Conservation (phyloP, 192 early-diverging fungal species). For the Rhizoclosmatium sp. region DNA sequence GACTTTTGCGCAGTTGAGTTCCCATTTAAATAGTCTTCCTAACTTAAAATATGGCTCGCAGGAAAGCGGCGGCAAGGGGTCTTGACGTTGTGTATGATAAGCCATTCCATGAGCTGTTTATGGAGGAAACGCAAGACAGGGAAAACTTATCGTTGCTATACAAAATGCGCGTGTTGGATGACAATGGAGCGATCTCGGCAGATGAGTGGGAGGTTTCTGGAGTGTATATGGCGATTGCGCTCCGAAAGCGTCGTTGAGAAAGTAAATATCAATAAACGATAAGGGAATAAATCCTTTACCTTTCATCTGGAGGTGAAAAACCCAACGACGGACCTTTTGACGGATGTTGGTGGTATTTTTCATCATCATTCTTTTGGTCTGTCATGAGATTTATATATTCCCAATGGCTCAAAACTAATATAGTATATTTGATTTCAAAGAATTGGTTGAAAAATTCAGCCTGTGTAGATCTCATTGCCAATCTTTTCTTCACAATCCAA, state of each 20-base stretch:
- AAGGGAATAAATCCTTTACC: too few species aligned
- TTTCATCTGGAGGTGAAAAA: too few species aligned
- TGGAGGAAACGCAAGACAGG: constrained; percentile 62
- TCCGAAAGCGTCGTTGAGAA: constrained; percentile 50
- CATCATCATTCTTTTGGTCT: too few species aligned
- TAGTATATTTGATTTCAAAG: too few species aligned
- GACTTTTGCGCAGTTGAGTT: constrained; percentile 71
- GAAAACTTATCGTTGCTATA: constrained; percentile 65
- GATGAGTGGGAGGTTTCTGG: constrained; percentile 95
- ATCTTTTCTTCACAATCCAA: too few species aligned
- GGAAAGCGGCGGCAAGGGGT: constrained; percentile 83
- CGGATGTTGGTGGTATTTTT: too few species aligned
- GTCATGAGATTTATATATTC: too few species aligned
- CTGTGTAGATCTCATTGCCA: too few species aligned
- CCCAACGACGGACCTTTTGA: too few species aligned
- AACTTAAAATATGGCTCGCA: constrained; percentile 37
- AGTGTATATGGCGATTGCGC: constrained; percentile 77
- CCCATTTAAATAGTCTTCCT: constrained; percentile 8
- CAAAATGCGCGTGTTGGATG: constrained; percentile 84
- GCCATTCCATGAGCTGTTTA: constrained; percentile 86
- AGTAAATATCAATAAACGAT: not conserved
- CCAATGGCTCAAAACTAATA: too few species aligned
- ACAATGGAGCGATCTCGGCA: constrained; percentile 66
- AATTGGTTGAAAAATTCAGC: too few species aligned
- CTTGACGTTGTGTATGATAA: constrained; percentile 77